These are phyloP conservation scores for Aphanocladium album DNA, from an alignment of 2,329 filamentous ascomycete species.

Conservation along the genomic window DNA sequence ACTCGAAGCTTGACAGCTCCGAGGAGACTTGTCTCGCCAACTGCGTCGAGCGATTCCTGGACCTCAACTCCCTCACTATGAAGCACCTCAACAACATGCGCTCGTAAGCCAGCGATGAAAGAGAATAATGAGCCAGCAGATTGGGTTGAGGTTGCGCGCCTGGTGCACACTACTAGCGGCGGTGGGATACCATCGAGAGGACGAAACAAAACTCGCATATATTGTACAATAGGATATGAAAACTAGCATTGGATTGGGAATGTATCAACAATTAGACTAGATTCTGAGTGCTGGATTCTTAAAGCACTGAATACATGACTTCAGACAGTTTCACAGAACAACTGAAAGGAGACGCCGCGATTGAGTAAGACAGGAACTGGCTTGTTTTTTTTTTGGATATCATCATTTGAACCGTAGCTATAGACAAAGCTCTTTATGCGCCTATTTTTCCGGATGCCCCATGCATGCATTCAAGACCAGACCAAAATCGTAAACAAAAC, in stretches of 20 bases:
- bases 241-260: neutral
- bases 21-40: constrained; percentile 86
- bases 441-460: constrained; percentile 9
- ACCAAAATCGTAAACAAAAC: constrained; percentile 31
- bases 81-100: constrained; percentile 69
- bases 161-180: neutral
- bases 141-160: neutral
- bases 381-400: constrained; percentile 30
- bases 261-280: neutral
- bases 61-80: constrained; percentile 79
- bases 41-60: constrained; percentile 91
- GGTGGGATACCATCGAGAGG: neutral
- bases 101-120: constrained; percentile 14
- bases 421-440: constrained; percentile 11
- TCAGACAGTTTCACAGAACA: neutral
- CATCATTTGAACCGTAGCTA: constrained; percentile 23
- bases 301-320: neutral
- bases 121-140: neutral
- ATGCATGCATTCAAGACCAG: constrained; percentile 29
- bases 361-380: constrained; percentile 18
- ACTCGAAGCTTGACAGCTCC: constrained; percentile 63
- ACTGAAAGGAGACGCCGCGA: neutral
- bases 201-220: neutral
- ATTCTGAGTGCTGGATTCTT: neutral
- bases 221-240: neutral